Percentiles rank a stretch among this genome's conserved stretches.
These are phyloP conservation scores for Sugiyamaella grinbergsii DNA, from an alignment of 1,139 yeast species.

Conservation along the genomic window DNA sequence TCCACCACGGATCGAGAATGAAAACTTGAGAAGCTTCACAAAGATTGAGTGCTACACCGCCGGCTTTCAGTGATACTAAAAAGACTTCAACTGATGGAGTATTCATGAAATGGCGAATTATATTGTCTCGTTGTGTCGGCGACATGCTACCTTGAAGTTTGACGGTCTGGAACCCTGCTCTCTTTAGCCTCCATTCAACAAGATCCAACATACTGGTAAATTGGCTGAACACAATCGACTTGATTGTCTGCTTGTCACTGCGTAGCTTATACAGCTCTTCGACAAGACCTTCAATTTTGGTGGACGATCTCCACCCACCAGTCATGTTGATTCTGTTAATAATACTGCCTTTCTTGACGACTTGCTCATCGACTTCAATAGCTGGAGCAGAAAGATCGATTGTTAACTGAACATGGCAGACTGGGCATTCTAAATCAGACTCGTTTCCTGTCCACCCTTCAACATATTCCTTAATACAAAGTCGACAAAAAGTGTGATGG, in stretches of 20 bases:
- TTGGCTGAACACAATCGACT: conserved; percentile 94
- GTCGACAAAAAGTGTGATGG: conserved; percentile 88
- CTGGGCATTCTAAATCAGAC: conserved; percentile 77
- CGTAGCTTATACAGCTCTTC: conserved; percentile 87
- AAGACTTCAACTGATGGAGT: conserved; percentile 91
- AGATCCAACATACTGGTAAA: conserved; percentile 95
- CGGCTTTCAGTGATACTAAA: conserved; percentile 92
- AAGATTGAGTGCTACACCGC: conserved; percentile 94
- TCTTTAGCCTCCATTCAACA: conserved; percentile 89
- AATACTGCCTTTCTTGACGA: conserved; percentile 76
- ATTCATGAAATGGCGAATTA: conserved; percentile 88
- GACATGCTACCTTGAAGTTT: conserved; percentile 96
- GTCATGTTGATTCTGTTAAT: conserved; percentile 84
- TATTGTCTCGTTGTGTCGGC: conserved; percentile 89
- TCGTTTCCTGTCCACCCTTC: conserved; percentile 75
- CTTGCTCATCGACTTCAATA: conserved; percentile 65
- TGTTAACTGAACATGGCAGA: conserved; percentile 88
- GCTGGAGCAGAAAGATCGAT: conserved; percentile 91
- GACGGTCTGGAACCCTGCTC: conserved; percentile 94
- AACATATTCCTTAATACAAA: conserved; percentile 86
- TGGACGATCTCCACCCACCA: conserved; percentile 89
- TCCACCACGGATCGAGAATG: conserved; percentile 98
- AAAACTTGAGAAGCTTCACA: conserved; percentile 98
- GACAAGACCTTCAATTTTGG: conserved; percentile 93
- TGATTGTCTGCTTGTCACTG: conserved; percentile 84